Evolutionary conservation across 192 early-diverging fungal species (phyloP).

Genomic region (Coemansia sp.): DNA sequence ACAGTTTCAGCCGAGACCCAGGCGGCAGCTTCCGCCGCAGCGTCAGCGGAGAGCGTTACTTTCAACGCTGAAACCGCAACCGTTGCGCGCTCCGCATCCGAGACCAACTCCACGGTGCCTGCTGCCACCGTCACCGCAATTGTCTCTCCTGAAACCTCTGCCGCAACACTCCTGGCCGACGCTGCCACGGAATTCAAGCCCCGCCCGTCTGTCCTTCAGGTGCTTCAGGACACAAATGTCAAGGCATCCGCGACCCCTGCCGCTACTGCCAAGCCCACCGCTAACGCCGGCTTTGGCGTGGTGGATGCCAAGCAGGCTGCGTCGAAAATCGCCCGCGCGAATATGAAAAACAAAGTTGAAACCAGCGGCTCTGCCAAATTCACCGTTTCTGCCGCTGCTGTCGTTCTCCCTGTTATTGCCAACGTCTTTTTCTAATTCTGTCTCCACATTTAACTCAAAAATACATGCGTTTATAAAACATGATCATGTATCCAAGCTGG

Average conservation of each 20-base stretch:
- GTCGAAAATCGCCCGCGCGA: slow-evolving; percentile 6
- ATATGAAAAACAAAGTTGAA: slow-evolving; percentile 34
- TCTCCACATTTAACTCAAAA: not conserved
- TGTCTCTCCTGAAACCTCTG: not conserved
- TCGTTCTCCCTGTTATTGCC: not conserved
- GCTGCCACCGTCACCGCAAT: not conserved
- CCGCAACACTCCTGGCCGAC: slow-evolving; percentile 25
- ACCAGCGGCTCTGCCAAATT: not conserved
- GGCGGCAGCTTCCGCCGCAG: not conserved
- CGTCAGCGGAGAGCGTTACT: slow-evolving; percentile 3
- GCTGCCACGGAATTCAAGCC: slow-evolving; percentile 15
- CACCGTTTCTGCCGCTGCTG: not conserved
- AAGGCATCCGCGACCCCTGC: no score
- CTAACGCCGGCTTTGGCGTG: not conserved
- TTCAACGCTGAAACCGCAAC: not conserved
- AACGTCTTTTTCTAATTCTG: slow-evolving; percentile 1
- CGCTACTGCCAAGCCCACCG: not conserved
- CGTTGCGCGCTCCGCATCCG: not conserved
- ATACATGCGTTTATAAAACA: not conserved
- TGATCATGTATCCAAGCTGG: no score
- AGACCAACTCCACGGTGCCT: not conserved
- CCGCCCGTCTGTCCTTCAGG: not conserved
- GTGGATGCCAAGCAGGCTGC: slow-evolving; percentile 2
- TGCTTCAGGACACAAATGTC: no score
- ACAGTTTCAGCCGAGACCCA: not conserved